Evolutionary conservation across 2,329 filamentous ascomycete genomes (phyloP), one percentile per base, ranked within the genome.

Genomic region (Paraphoma chrysanthemicola): DNA sequence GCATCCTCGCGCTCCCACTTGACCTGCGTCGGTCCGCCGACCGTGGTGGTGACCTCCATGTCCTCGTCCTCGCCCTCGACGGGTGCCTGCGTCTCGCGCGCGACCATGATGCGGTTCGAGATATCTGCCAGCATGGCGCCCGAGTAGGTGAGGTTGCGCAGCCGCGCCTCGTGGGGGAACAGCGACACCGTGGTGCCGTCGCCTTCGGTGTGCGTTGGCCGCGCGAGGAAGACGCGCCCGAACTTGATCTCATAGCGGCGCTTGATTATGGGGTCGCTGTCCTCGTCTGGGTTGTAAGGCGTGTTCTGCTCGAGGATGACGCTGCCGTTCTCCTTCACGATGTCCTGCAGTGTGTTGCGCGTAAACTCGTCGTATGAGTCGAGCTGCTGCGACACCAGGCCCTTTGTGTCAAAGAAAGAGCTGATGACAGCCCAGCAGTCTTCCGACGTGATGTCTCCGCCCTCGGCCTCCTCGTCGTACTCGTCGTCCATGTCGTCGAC

Each of bases 311-410:
- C 95, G 63, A 99, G 87, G n/a, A 91, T 93, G 59, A 98, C 89
- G 64, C 90, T 88, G 41, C 91, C 92, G 75, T 97, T 94, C 77
- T 98, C 95, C 70, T 93, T 89, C 57, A 99, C 90, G 57, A 99
- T 87, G 69, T 97, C 92, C 73, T 98, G 93, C 79, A 99, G 94
- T 0, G 93, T 97, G 18, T 91, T 93, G 57, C 90, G 89, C 54
- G 95, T 93, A 72, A 99, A 99, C 75, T 98, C 93, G 79, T 99
- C 93, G 80, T 97, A 99, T 0, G 96, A 99, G 77, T 98, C 94
- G 61, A 98, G 89, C 82, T 99, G 95, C 79, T 99, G 94, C 14
- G 95, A 97, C 18, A 97, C 95, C 31, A 99, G 85, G 71, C 95
- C 94, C 80, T 98, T 99, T 61, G 88, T 86, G 69, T 97, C 92